Evolutionary conservation across 192 early-diverging fungal genomes (phyloP), one percentile per base, ranked within the genome.

Genomic region (Coemansia guatemalensis): DNA sequence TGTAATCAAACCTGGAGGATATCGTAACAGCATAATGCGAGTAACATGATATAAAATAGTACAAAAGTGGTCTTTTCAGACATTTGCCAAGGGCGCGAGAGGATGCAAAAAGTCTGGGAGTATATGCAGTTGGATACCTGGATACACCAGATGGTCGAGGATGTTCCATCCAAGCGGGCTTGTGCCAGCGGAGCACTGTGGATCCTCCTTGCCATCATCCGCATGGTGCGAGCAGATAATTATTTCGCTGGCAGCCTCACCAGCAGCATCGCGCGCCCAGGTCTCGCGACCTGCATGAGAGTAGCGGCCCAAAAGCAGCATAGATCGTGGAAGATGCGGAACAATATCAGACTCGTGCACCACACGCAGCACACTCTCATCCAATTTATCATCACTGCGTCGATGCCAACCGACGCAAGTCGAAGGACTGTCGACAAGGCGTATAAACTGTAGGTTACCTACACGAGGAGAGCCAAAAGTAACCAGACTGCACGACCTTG

Each of bases 401-500:
- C 30, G 30, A 8, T 32, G 30, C 8, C 3, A 8, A 32, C 30
- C 8, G 8, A 32, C 30, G 8, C 30, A 8, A 32, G 30, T 32
- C 30, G 30, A 8, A 8, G 8, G 30, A 32, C 30, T 32, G 30
- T 68, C 41, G 11, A 67, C 14, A 17, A 50, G 26, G 18, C 14
- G 33, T 0, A 62, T 60, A 68, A 78, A 78, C 58, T 35, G 12
- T 1, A 5, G 18, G 48, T 79, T 79, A 27, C 77, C 77, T 1
- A 74, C 64, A 14, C 77, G 58, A 6, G 77, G 77, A 1, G 71
- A 52, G 0, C 77, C 77, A 50, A 72, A 63, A 27, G 75, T 73
- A 20, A 56, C 52, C 58, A 78, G 67, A 30, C 11, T 25, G 24
- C 48, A 30, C 4, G 20, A 9, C 23, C n/a, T 18, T 14, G 20